Conservation (phyloP, 805 yeast species). For the Starmerella tilneyi region DNA sequence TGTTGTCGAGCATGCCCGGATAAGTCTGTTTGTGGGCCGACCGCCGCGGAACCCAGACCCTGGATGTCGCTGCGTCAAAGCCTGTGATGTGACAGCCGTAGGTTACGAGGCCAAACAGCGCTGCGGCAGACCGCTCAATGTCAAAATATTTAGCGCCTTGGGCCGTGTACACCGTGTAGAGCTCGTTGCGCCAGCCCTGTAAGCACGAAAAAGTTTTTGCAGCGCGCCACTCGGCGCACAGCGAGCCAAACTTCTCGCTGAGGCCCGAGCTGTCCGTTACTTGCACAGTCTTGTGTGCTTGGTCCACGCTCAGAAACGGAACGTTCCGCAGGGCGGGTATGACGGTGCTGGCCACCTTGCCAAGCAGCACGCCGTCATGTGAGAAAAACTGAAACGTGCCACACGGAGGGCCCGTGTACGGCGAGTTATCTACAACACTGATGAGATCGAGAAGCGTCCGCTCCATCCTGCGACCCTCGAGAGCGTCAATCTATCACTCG, state of each 20-base stretch:
- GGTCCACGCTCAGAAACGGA: conserved; percentile 10
- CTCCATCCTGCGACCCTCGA: not conserved
- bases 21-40: conserved; percentile 70
- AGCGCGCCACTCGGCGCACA: conserved; percentile 25
- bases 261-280: conserved; percentile 11
- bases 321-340: conserved; percentile 10
- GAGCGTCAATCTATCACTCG: too few relatives aligned
- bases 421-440: conserved; percentile 18
- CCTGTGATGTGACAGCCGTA: conserved; percentile 88
- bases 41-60: conserved; percentile 75
- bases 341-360: conserved; percentile 19
- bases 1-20: conserved; percentile 86
- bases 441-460: conserved; percentile 9
- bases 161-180: conserved; percentile 60
- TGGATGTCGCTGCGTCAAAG: conserved; percentile 33
- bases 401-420: conserved; percentile 5
- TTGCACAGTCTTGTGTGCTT: not conserved
- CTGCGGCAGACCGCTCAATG: conserved; percentile 73
- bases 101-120: conserved; percentile 73
- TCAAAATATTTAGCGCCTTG: conserved; percentile 47
- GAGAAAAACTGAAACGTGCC: conserved; percentile 25
- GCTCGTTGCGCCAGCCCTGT: conserved; percentile 71
- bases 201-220: conserved; percentile 25
- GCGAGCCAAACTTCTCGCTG: conserved; percentile 13
- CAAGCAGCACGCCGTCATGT: conserved; percentile 28